Base-by-base conservation (phyloP, 2,329 filamentous ascomycete genomes). In the Trematosphaeria pertusa region DNA sequence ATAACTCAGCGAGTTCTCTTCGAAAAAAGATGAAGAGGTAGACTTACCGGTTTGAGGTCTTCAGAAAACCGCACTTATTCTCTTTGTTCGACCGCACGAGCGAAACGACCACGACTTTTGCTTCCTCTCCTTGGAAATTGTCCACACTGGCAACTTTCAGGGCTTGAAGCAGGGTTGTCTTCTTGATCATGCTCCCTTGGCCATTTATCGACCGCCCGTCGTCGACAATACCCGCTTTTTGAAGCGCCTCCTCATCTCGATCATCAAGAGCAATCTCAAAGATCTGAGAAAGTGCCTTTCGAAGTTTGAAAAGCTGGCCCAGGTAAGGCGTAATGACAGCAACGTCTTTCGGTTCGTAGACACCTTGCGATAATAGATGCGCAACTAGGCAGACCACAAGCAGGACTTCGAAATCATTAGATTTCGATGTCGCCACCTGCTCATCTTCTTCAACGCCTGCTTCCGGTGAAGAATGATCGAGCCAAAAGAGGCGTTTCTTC, bases 81-180 rank as follows among this genome's bases (percentile, higher is more conserved):
- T 79, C 56, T 0, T 62, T 46, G 54, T 91, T 91, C 67, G 85
- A 88, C 31, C 87, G 79, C 0, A 89, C 86, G 0, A 91, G 73
- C 0, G 85, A 88, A 0, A 90, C 73, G 2, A 91, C 72, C 0
- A 91, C 76, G 6, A 91, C 73, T 42, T 87, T 85, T 4, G 82
- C 84, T 61, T 91, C 87, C 57, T 91, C 87, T 0, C 87, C 87
- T 55, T 91, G 86, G 41, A 89, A 91, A 52, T 89, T 90, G 64
- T 88, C 85, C 0, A 89, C 79, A 0, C 85, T 89, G 0, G 85
- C 83, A 0, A 86, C 67, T 3, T 82, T 72, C 2, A 87, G 64
- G 1, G 73, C 74, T 18, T 80, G 72, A 0, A 78, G 59, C 0
- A 85, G 70, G 0, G 71, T 75, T 4, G 71, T 80, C 40, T 34